These are phyloP conservation scores for Phaffia tasmanica DNA, from an alignment of 768 basidiomycete species.

Conservation along the genomic window DNA sequence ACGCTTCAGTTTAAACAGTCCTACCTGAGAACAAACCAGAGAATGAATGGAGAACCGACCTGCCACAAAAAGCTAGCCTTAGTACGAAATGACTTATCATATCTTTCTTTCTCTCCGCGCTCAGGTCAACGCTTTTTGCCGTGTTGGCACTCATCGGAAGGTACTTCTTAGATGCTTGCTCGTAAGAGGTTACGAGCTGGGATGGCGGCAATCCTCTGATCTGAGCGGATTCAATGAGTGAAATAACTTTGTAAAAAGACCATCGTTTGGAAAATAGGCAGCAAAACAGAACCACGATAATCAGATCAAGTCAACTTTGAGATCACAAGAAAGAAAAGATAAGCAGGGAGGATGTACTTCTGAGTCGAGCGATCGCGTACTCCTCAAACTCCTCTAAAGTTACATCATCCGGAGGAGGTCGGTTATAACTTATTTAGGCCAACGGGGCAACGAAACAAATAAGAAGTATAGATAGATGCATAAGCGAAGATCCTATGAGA, in stretches of 20 bases:
- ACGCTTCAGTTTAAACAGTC: neutral
- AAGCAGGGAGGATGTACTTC: conserved; percentile 36
- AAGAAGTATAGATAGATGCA: conserved; percentile 10
- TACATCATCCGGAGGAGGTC: conserved; percentile 72
- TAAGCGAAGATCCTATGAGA: neutral
- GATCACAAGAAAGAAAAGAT: neutral
- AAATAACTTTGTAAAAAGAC: conserved; percentile 46
- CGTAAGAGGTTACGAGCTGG: conserved; percentile 58
- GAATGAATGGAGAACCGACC: conserved; percentile 50
- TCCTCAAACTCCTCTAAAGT: conserved; percentile 92
- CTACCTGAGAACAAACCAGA: no score
- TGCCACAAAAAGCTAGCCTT: conserved; percentile 86
- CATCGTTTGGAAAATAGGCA: neutral
- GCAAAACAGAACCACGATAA: conserved; percentile 29
- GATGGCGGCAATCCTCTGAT: conserved; percentile 72
- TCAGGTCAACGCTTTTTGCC: conserved; percentile 44
- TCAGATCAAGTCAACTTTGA: conserved; percentile 19
- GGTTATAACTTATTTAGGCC: conserved; percentile 61
- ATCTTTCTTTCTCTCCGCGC: conserved; percentile 65
- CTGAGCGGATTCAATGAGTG: conserved; percentile 80
- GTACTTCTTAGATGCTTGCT: conserved; percentile 58
- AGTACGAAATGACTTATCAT: conserved; percentile 88
- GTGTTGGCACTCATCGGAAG: conserved; percentile 56
- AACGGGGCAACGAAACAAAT: neutral
- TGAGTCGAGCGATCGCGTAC: conserved; percentile 74